These are phyloP conservation scores for Pseudohalonectria lignicola DNA, from an alignment of 2,329 filamentous ascomycete genomes.

Conservation along the genomic window DNA sequence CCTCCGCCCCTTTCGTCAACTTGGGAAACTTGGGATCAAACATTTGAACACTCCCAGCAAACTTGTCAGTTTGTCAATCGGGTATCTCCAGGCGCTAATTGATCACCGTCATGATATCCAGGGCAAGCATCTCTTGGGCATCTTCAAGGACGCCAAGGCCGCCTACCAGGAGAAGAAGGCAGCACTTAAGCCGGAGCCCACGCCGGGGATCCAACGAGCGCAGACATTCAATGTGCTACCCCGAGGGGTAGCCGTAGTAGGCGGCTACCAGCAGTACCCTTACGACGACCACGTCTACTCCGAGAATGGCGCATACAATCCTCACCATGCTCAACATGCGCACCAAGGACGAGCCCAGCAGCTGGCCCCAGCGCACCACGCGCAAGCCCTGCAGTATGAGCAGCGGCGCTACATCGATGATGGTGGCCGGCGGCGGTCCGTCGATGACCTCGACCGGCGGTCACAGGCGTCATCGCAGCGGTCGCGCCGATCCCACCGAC, in stretches of 20 bases:
- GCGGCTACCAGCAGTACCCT: constrained; percentile 3
- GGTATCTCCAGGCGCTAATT: too few species aligned
- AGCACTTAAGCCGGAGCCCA: constrained; percentile 58
- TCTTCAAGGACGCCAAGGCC: constrained; percentile 85
- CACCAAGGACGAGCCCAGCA: too few species aligned
- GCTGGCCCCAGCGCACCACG: neutral
- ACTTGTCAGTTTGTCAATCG: too few species aligned
- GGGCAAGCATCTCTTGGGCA: constrained; percentile 81
- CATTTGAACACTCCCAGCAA: neutral
- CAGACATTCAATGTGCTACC: constrained; percentile 38
- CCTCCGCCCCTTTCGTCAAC: too few species aligned
- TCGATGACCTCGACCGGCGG: constrained; percentile 14
- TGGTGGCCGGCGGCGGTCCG: constrained; percentile 11
- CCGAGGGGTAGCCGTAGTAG: constrained; percentile 6
- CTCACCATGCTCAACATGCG: constrained; percentile 3
- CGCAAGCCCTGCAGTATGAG: constrained; percentile 4
- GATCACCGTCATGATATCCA: too few species aligned
- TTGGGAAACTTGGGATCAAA: too few species aligned
- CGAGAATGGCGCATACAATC: constrained; percentile 9
- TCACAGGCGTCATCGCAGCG: constrained; percentile 20
- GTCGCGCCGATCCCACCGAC: constrained; percentile 29
- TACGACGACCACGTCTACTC: constrained; percentile 14
- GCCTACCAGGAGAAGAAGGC: constrained; percentile 84
- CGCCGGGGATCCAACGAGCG: constrained; percentile 41
- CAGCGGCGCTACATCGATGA: constrained; percentile 15